Evolutionary conservation across 2,329 filamentous ascomycete species (phyloP).

Genomic region (Lecanicillium sp.): DNA sequence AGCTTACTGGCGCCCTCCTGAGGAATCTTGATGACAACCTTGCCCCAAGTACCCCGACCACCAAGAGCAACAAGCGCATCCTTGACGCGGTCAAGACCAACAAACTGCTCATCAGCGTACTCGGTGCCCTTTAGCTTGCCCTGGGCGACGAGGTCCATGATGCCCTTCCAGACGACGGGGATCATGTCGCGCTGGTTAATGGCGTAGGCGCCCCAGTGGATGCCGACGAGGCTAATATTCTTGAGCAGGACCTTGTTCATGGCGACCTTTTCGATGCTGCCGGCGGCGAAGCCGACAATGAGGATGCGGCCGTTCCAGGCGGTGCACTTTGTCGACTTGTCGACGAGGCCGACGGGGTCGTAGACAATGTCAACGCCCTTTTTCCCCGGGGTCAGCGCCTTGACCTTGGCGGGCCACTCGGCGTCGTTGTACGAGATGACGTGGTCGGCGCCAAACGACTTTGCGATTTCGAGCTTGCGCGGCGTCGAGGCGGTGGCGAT

Average conservation of each 20-base stretch:
- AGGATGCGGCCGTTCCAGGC: constrained; percentile 88
- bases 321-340: constrained; percentile 80
- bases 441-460: constrained; percentile 77
- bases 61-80: constrained; percentile 71
- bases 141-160: constrained; percentile 67
- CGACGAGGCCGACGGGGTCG: constrained; percentile 87
- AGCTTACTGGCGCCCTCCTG: constrained; percentile 55
- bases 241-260: constrained; percentile 90
- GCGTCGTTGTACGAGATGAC: constrained; percentile 66
- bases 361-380: constrained; percentile 85
- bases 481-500: constrained; percentile 80
- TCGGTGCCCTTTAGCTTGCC: constrained; percentile 78
- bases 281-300: constrained; percentile 75
- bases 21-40: constrained; percentile 83
- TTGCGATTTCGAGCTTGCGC: constrained; percentile 74
- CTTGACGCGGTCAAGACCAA: constrained; percentile 72
- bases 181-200: constrained; percentile 65
- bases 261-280: constrained; percentile 79
- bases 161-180: constrained; percentile 69
- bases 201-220: constrained; percentile 87
- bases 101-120: constrained; percentile 74
- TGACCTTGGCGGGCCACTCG: constrained; percentile 61
- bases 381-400: constrained; percentile 65
- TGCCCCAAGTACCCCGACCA: constrained; percentile 83
- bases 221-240: constrained; percentile 82